These are phyloP conservation scores for Phytophthora tentaculata DNA, from an alignment of 352 stramenopile genomes.

Conservation along the genomic window DNA sequence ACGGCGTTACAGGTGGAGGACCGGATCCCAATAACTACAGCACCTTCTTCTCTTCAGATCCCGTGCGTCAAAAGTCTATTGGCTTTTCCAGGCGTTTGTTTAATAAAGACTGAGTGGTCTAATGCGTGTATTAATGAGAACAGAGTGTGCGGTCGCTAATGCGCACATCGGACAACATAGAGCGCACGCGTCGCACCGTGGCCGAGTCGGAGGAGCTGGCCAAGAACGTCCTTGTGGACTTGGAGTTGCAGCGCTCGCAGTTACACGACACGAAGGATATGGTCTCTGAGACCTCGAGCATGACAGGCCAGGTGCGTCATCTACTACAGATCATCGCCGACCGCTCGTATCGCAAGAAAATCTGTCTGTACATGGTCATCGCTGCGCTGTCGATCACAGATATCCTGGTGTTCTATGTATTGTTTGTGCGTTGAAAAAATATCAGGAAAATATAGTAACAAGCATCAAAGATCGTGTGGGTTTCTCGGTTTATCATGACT, in stretches of 20 bases:
- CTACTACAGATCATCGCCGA: constrained; percentile 80
- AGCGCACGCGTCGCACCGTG: constrained; percentile 68
- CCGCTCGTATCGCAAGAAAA: constrained; percentile 72
- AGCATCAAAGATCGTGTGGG: constrained; percentile 2
- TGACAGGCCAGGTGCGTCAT: constrained; percentile 68
- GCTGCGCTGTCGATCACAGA: constrained; percentile 69
- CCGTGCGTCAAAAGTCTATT: constrained; percentile 38
- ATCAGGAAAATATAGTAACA: constrained; percentile 4
- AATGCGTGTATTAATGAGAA: not conserved
- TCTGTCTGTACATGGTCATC: constrained; percentile 76
- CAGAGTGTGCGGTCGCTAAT: constrained; percentile 72
- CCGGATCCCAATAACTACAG: constrained; percentile 66
- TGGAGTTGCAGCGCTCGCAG: constrained; percentile 82
- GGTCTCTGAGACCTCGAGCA: constrained; percentile 71
- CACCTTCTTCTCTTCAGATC: constrained; percentile 65
- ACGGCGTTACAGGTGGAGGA: constrained; percentile 36
- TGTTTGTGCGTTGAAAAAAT: constrained; percentile 69
- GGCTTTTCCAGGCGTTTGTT: not conserved
- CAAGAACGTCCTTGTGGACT: constrained; percentile 76
- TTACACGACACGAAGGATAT: constrained; percentile 85
- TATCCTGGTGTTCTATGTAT: constrained; percentile 84
- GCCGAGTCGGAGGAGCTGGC: constrained; percentile 71
- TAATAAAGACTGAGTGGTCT: not conserved
- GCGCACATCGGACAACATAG: constrained; percentile 78
- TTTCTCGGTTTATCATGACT: constrained; percentile 43